Percentiles rank a stretch among this genome's conserved stretches.
phyloP scores from a whole-genome alignment of 805 yeast species.

The Saturnispora zaruensis region DNA sequence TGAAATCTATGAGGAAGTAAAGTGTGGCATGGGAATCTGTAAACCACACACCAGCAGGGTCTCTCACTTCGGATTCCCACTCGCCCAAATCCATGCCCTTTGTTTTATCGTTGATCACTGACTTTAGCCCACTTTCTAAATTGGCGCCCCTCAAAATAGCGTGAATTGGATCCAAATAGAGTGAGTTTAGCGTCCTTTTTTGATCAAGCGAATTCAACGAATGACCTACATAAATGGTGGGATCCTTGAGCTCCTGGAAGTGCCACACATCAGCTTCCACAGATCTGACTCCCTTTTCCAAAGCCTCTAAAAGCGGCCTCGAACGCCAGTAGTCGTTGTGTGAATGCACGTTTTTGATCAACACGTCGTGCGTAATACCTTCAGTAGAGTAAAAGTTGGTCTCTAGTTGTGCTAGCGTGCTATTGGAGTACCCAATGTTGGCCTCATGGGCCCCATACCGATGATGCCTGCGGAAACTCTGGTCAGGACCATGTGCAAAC shows the following conservation, averaged over 20 bases:
- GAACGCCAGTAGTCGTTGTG: conserved; percentile 53
- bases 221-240: conserved; percentile 53
- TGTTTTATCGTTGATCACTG: conserved; percentile 15
- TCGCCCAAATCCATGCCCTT: background rate
- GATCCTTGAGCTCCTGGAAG: conserved; percentile 27
- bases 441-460: conserved; percentile 1
- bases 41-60: conserved; percentile 24
- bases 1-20: conserved; percentile 56
- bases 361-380: conserved; percentile 21
- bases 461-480: background rate
- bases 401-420: background rate
- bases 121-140: conserved; percentile 15
- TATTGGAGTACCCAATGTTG: background rate
- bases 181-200: conserved; percentile 36
- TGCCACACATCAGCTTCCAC: conserved; percentile 52
- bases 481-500: background rate
- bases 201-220: conserved; percentile 38
- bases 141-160: conserved; percentile 43
- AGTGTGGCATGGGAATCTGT: conserved; percentile 44
- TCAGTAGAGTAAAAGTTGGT: conserved; percentile 5
- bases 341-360: conserved; percentile 35
- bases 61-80: conserved; percentile 6
- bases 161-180: conserved; percentile 49
- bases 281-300: conserved; percentile 38
- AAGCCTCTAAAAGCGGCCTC: conserved; percentile 40